A percentile compares a stretch with the other conserved stretches of the same genome.
Conservation (phyloP, 148 eudicot genomes). For the Camellia japonica region DNA sequence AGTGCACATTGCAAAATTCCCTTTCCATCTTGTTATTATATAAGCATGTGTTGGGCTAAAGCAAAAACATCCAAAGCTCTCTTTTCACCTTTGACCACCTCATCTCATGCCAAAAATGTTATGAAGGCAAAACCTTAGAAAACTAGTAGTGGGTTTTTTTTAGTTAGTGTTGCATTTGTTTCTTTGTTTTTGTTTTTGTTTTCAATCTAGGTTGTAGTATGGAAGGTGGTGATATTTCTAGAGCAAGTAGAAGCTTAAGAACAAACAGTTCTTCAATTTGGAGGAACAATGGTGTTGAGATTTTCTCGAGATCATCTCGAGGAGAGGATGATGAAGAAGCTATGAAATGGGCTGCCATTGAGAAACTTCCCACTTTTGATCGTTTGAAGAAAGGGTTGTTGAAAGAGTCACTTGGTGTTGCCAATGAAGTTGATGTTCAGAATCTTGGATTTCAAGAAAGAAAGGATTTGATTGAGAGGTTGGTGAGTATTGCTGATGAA, state of each 20-base stretch:
- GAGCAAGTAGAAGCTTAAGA: conserved; percentile 24
- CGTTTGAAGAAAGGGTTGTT: conserved; percentile 53
- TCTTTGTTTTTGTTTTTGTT: too few relatives aligned
- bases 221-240: conserved; percentile 23
- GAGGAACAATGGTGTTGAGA: conserved; percentile 29
- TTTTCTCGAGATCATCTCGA: conserved; percentile 38
- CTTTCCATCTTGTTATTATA: too few relatives aligned
- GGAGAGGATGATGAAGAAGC: conserved; percentile 67
- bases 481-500: conserved; percentile 49
- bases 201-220: background rate
- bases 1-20: too few relatives aligned
- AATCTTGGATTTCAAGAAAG: conserved; percentile 38
- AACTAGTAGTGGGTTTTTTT: background rate
- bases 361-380: conserved; percentile 56
- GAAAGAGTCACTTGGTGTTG: conserved; percentile 29
- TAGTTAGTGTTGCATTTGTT: background rate
- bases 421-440: conserved; percentile 43
- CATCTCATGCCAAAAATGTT: too few relatives aligned
- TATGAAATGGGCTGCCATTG: conserved; percentile 61
- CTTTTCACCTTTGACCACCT: too few relatives aligned
- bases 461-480: conserved; percentile 40
- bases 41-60: too few relatives aligned
- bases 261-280: conserved; percentile 36
- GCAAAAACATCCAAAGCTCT: too few relatives aligned
- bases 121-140: too few relatives aligned